Evolutionary conservation across 2,329 filamentous ascomycete genomes (phyloP), one percentile per base, ranked within the genome.

Genomic region (Microcera coccophila): DNA sequence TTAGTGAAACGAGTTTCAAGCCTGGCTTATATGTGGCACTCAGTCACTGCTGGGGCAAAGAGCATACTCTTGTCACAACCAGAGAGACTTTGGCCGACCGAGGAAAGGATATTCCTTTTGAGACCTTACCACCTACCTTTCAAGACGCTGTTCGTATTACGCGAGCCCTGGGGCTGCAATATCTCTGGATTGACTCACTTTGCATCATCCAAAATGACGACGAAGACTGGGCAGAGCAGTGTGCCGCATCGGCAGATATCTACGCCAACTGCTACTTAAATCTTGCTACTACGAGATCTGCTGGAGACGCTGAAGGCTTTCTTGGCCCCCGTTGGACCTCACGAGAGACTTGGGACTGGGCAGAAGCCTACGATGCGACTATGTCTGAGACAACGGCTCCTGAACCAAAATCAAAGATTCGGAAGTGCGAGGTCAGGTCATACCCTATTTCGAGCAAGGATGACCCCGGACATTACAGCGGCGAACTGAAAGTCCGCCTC

Each of bases 141-240:
- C 4, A 33, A n/a, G 38, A 39, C 14, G 38, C 38, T 4, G 29
- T 39, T 11, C n/a, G 14, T 3, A 39, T 39, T 16, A 31, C 38
- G 11, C 26, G 42, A 12, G 28, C 42, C 10, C 31, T 49, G 8
- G 36, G 43, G 12, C 26, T 49, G 16, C 18, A 10, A 1, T 53
- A 54, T 31, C 12, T 53, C 9, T 51, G 48, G 48, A 50, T 50
- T 20, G 48, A 50, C 20, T 45, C 45, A 1, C 37, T 50, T 1
- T 50, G 49, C 41, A 52, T 53, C 20, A 33, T 53, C 15, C 50
- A 53, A 32, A 45, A 44, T 18, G 48, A 48, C 33, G 18, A 15
- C n/a, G 17, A 44, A 9, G 50, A 53, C 28, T 48, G 45, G 48
- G 31, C 43, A 32, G 31, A 12, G 9, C 48, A 53, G 20, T 39